A percentile compares a stretch with the other conserved stretches of the same genome.
phyloP scores from a whole-genome alignment of 495 filamentous ascomycete genomes.

The Penicillium daleae region DNA sequence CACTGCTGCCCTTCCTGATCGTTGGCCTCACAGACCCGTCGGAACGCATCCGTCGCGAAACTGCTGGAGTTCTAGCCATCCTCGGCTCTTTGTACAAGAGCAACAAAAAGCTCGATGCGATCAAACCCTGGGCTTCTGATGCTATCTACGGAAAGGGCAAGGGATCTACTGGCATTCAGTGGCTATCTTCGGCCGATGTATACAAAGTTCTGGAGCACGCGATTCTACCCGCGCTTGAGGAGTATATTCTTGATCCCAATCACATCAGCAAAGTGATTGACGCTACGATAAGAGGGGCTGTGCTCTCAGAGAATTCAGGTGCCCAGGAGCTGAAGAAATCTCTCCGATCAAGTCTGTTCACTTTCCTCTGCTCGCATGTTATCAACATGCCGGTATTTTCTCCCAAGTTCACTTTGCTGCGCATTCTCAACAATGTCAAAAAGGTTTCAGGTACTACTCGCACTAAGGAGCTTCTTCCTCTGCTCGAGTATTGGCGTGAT shows the following conservation, averaged over 20 bases:
- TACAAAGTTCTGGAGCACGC: conserved; percentile 63
- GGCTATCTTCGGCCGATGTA: conserved; percentile 61
- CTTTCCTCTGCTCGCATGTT: conserved; percentile 76
- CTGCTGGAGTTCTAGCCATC: conserved; percentile 62
- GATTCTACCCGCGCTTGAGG: conserved; percentile 74
- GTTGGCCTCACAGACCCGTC: conserved; percentile 73
- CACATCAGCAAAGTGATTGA: conserved; percentile 65
- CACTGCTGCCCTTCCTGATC: conserved; percentile 75
- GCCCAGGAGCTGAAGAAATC: conserved; percentile 66
- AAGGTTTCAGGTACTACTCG: conserved; percentile 69
- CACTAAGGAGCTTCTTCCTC: conserved; percentile 68
- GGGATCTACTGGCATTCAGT: conserved; percentile 53
- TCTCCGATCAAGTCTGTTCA: conserved; percentile 64
- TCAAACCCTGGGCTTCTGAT: conserved; percentile 54
- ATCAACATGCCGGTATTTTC: conserved; percentile 65
- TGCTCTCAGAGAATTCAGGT: conserved; percentile 38
- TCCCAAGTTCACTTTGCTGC: conserved; percentile 70
- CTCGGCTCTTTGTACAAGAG: conserved; percentile 54
- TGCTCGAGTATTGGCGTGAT: conserved; percentile 66
- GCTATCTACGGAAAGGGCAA: conserved; percentile 59
- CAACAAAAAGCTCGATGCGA: conserved; percentile 38
- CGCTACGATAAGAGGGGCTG: conserved; percentile 54
- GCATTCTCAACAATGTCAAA: conserved; percentile 68
- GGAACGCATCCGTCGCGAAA: conserved; percentile 72
- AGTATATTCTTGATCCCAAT: conserved; percentile 74